Conservation (phyloP, 192 early-diverging fungal genomes). For the Oehlia diaphana region DNA sequence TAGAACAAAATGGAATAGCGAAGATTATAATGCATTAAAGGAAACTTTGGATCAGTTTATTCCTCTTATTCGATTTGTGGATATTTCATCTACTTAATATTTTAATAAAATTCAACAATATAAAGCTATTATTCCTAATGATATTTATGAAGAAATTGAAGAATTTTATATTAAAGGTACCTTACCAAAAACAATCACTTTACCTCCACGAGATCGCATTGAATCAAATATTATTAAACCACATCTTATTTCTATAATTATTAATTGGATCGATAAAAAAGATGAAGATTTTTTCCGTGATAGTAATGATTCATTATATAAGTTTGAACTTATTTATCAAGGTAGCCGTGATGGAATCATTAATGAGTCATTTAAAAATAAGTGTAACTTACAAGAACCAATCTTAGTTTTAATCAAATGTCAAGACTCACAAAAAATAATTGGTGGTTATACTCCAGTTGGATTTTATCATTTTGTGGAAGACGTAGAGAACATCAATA, state of each 20-base stretch:
- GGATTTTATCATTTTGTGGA: too few species aligned
- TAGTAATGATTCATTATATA: too few species aligned
- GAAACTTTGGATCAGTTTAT: background rate
- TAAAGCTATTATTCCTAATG: background rate
- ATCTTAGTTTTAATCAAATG: too few species aligned
- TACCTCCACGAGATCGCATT: background rate
- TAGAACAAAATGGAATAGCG: constrained; percentile 10
- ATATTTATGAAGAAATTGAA: background rate
- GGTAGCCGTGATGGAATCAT: too few species aligned
- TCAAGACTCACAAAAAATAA: too few species aligned
- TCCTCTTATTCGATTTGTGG: constrained; percentile 9
- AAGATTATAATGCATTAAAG: background rate
- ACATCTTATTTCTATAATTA: too few species aligned
- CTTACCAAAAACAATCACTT: too few species aligned
- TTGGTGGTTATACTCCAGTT: too few species aligned
- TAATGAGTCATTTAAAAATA: too few species aligned
- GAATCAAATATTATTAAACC: background rate
- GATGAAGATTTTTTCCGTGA: background rate
- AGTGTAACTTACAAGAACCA: too few species aligned
- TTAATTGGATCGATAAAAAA: background rate
- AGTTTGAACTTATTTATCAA: too few species aligned
- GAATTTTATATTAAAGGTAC: background rate
- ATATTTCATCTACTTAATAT: background rate
- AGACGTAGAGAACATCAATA: too few species aligned
- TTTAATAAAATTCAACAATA: background rate